A percentile compares a stretch with the other conserved stretches of the same genome.
Conservation (phyloP, 139 green algal genomes). For the Tetraselmis striata region DNA sequence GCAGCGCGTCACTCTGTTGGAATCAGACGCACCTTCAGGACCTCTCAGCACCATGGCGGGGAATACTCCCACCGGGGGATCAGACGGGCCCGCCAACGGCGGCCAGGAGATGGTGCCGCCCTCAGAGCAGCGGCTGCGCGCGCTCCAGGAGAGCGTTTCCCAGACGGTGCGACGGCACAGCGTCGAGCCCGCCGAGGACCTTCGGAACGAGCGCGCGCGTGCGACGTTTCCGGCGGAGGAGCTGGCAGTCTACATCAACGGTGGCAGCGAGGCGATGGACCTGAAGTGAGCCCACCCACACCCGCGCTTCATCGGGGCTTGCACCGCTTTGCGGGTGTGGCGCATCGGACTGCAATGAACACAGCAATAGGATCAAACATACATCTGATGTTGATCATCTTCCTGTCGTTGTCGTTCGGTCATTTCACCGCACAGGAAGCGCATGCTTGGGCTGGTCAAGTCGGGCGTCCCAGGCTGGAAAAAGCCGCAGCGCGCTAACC, state of each 20-base stretch:
- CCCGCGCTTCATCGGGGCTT: too few relatives aligned
- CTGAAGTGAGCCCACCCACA: constrained; percentile 36
- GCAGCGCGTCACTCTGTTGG: too few relatives aligned
- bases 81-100: too few relatives aligned
- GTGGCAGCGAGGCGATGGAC: constrained; percentile 58
- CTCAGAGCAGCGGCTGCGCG: background rate
- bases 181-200: constrained; percentile 26
- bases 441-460: background rate
- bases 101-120: too few relatives aligned
- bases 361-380: too few relatives aligned
- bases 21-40: too few relatives aligned
- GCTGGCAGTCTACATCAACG: constrained; percentile 59
- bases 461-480: background rate
- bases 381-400: background rate
- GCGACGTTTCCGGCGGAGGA: constrained; percentile 60
- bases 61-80: too few relatives aligned
- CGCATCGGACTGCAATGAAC: too few relatives aligned
- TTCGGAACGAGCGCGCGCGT: constrained; percentile 42
- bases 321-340: too few relatives aligned
- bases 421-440: background rate
- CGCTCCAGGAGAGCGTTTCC: background rate
- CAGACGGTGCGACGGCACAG: background rate
- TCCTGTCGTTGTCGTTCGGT: background rate
- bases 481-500: background rate
- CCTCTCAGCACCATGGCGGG: too few relatives aligned